Evolutionary conservation across 768 basidiomycete species (phyloP), one percentile per base, ranked within the genome.

Genomic region (Filobasidium floriforme): DNA sequence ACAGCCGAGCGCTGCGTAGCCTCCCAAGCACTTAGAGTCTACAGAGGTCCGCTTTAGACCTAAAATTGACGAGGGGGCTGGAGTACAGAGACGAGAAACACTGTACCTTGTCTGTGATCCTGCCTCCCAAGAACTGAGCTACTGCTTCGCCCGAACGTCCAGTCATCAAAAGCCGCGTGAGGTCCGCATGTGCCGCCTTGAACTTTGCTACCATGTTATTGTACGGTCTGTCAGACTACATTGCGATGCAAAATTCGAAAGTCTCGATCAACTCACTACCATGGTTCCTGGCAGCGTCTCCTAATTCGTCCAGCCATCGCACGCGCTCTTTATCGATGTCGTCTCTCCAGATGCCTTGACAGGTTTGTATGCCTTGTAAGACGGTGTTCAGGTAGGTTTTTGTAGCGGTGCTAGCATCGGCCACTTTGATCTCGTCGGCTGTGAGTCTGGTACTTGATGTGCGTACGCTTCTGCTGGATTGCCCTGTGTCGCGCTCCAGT

Each of bases 21-120:
- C 32, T 65, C 63, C 63, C 63, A 65, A n/a, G 19, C 28, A n/a
- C 37, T 49, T 9, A 65, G 24, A 7, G 59, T 41, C 59, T 60
- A 18, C 29, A 57, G 55, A 26, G 24, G 15, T 26, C 26, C 32
- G 32, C 4, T 37, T 37, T 9, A 37, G 32, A 4, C 32, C 32
- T 37, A 37, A 37, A 37, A 4, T 9, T 3, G 32, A 37, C 4
- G 32, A 37, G 9, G 9, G 9, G 32, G 4, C 3, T 37, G 9
- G 32, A 37, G 9, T 3, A 24, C 22, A 2, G 5, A 18, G 55
- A 59, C 14, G 18, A 24, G 55, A 26, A 18, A 7, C 55, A 59
- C 22, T 2, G 18, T 59, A 65, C 63, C 24, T 37, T 43, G 29
- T 65, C 51, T 15, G 63, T 65, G 11, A 65, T 24, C 12, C 28